Base-by-base conservation (phyloP, 2,329 filamentous ascomycete species). In the Aspergillus melleus region DNA sequence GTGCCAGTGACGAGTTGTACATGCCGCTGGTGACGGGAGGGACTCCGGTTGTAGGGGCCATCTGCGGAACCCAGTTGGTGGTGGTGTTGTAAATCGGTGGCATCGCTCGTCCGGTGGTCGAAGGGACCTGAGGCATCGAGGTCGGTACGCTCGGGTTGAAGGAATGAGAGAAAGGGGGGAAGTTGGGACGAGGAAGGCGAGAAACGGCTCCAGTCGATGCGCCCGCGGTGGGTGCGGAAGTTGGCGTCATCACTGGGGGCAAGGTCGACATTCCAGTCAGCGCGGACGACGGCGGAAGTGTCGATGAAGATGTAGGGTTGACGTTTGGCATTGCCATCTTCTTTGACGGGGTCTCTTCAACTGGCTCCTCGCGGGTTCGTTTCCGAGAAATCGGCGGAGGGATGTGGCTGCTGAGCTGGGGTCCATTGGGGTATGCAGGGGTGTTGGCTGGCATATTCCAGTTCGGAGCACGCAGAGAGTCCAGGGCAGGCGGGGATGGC, bases 31-130 rank as follows among this genome's bases (percentile, higher is more conserved):
- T 53, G 14, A 72, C 55, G 2, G 74, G 67, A 11, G 73, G 71
- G n/a, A 74, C 56, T 3, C 68, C 57, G 5, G 68, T 63, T 29
- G 77, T 68, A 10, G 75, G 70, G 14, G 76, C 71, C 24, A 79
- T 71, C 49, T 74, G 76, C 54, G 80, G 75, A 32, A 78, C 73
- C 80, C 82, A 86, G 53, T 79, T 80, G 30, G 78, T 77, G 1
- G 86, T 79, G 11, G 80, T 77, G 12, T 83, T 83, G 72, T 90
- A 96, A 1, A 92, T 56, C 3, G 90, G 86, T 6, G 89, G 84
- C 88, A 96, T 93, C 9, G 91, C 86, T 52, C 90, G 86, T 12
- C 83, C 79, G 14, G 84, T 83, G 16, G 90, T 74, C 2, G 88
- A 84, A 14, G 88, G 87, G 10, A 90, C 79, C 22, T 89, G 87